These are phyloP conservation scores for Camellia japonica DNA, from an alignment of 148 eudicot species.

Conservation along the genomic window DNA sequence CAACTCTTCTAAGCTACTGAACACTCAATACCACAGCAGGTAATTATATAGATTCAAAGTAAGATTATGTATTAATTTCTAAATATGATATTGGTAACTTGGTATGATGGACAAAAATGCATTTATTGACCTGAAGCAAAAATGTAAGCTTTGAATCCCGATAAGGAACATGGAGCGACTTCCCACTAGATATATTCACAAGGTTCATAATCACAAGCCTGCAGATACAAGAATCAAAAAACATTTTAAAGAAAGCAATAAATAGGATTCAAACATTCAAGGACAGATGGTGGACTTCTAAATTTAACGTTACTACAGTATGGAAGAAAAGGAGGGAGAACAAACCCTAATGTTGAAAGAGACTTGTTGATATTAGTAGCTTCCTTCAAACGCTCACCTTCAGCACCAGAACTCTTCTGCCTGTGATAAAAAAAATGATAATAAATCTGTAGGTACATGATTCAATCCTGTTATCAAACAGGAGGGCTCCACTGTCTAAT, in stretches of 20 bases:
- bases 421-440: conserved; percentile 24
- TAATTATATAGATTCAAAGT: neutral
- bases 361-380: conserved; percentile 96
- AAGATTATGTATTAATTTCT: neutral
- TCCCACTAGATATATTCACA: conserved; percentile 79
- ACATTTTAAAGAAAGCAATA: neutral
- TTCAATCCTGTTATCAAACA: neutral
- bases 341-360: conserved; percentile 90
- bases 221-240: conserved; percentile 27
- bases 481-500: neutral
- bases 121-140: conserved; percentile 74
- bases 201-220: conserved; percentile 96
- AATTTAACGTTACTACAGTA: neutral
- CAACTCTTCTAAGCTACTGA: neutral
- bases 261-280: neutral
- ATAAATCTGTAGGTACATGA: neutral
- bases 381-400: conserved; percentile 96
- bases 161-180: conserved; percentile 88
- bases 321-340: conserved; percentile 11
- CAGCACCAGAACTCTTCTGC: conserved; percentile 99
- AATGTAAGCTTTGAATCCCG: conserved; percentile 96
- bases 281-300: neutral
- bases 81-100: neutral
- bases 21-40: neutral
- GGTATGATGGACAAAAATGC: neutral